A percentile compares a stretch with the other conserved stretches of the same genome.
phyloP scores from a whole-genome alignment of 345 rosid species.

The Kandelia obovata region DNA sequence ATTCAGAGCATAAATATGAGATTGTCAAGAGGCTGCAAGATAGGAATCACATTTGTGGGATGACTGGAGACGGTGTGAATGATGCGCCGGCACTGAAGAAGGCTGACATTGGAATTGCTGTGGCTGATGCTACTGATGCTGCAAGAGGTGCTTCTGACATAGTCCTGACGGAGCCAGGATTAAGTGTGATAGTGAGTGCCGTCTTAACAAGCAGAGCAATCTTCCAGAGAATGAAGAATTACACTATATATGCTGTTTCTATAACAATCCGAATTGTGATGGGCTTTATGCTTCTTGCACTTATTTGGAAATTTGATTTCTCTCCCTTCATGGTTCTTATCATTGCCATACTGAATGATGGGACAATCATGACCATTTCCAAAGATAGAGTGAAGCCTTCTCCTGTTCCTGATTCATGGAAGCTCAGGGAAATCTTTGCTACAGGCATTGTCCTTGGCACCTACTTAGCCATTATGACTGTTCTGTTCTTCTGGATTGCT shows the following conservation, averaged over 20 bases:
- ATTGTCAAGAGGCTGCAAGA: constrained; percentile 85
- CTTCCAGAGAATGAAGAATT: constrained; percentile 97
- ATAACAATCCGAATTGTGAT: constrained; percentile 84
- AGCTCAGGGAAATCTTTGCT: constrained; percentile 81
- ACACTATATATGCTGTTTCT: constrained; percentile 95
- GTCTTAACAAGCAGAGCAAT: constrained; percentile 91
- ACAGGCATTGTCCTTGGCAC: constrained; percentile 80
- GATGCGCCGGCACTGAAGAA: constrained; percentile 95
- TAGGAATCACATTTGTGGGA: constrained; percentile 88
- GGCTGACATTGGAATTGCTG: constrained; percentile 96
- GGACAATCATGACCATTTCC: constrained; percentile 80
- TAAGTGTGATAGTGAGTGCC: constrained; percentile 91
- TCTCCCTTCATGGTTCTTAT: constrained; percentile 95
- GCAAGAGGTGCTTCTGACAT: constrained; percentile 91
- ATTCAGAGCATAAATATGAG: constrained; percentile 86
- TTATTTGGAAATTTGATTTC: constrained; percentile 90
- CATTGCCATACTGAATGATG: constrained; percentile 86
- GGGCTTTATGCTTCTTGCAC: constrained; percentile 82
- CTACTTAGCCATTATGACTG: constrained; percentile 83
- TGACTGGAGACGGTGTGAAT: constrained; percentile 98
- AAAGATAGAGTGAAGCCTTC: constrained; percentile 86
- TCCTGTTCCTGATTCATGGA: constrained; percentile 85
- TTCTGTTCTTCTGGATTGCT: constrained; percentile 77
- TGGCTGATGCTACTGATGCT: constrained; percentile 96
- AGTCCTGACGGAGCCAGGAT: constrained; percentile 89